phyloP scores from a whole-genome alignment of 257 asterid species.

The Solanum piurae region DNA sequence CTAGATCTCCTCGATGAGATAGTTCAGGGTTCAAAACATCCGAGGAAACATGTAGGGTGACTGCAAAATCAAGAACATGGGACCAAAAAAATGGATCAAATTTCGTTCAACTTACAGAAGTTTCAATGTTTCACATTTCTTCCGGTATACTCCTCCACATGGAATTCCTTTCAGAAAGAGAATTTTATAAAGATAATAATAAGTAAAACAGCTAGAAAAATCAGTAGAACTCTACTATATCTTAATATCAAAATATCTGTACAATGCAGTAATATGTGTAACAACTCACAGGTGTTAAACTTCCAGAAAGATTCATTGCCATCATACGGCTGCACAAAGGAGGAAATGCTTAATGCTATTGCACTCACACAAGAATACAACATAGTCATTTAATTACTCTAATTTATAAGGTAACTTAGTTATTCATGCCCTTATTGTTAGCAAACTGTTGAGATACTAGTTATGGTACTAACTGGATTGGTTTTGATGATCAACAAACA shows the following conservation, averaged over 20 bases:
- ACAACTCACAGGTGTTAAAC: constrained; percentile 27
- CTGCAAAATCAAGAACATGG: not conserved
- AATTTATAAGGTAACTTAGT: not conserved
- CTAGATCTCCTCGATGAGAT: not conserved
- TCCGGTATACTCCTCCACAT: constrained; percentile 17
- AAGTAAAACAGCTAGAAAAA: not conserved
- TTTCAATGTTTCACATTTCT: not conserved
- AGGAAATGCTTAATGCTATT: not conserved
- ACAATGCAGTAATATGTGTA: not conserved
- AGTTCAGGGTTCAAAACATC: not conserved
- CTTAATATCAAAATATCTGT: not conserved
- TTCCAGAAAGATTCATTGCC: constrained; percentile 31
- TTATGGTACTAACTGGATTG: not conserved
- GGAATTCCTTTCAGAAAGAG: constrained; percentile 17
- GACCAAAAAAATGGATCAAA: not conserved
- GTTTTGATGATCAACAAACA: not conserved
- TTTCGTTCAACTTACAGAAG: constrained; percentile 21
- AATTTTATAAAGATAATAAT: not conserved
- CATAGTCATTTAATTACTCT: not conserved
- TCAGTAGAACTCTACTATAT: not conserved
- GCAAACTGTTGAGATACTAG: not conserved
- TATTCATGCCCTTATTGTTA: not conserved
- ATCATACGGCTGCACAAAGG: constrained; percentile 24
- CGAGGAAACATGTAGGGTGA: not conserved
- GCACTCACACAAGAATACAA: not conserved